A percentile compares a stretch with the other conserved stretches of the same genome.
These are phyloP conservation scores for Triticum dicoccoides DNA, from an alignment of 176 grass and related monocot species.

Conservation along the genomic window DNA sequence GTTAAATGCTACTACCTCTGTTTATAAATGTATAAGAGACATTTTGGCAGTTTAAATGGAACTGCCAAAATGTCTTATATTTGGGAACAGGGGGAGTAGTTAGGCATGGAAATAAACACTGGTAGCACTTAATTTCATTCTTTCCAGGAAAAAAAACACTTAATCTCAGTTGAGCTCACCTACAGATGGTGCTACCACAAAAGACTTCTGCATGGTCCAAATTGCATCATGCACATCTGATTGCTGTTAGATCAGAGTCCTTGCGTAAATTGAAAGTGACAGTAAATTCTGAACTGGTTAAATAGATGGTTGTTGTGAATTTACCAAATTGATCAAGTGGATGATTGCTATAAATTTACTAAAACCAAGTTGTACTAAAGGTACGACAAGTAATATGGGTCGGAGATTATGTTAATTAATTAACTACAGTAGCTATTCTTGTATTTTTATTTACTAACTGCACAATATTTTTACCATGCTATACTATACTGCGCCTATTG, in stretches of 20 bases:
- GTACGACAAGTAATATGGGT: no score
- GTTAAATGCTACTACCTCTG: no score
- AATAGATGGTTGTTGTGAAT: not conserved
- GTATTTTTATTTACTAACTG: conserved; percentile 2
- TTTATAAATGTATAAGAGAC: no score
- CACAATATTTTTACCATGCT: conserved; percentile 8
- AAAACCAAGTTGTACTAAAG: no score
- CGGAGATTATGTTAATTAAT: not conserved
- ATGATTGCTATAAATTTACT: not conserved
- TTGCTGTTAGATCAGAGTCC: conserved; percentile 3
- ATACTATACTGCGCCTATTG: conserved; percentile 19
- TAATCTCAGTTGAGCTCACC: not conserved
- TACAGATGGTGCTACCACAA: not conserved
- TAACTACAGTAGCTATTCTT: not conserved
- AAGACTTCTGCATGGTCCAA: not conserved
- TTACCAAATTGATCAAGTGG: no score
- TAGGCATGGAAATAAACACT: not conserved
- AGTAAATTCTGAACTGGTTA: not conserved
- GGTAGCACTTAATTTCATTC: not conserved
- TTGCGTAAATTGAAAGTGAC: not conserved
- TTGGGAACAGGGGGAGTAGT: not conserved
- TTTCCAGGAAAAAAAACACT: no score
- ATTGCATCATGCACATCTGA: not conserved
- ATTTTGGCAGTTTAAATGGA: no score
- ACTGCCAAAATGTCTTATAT: no score